A percentile compares a stretch with the other conserved stretches of the same genome.
Conservation (phyloP, 1,284 basidiomycete species). For the Inonotus obliquus region DNA sequence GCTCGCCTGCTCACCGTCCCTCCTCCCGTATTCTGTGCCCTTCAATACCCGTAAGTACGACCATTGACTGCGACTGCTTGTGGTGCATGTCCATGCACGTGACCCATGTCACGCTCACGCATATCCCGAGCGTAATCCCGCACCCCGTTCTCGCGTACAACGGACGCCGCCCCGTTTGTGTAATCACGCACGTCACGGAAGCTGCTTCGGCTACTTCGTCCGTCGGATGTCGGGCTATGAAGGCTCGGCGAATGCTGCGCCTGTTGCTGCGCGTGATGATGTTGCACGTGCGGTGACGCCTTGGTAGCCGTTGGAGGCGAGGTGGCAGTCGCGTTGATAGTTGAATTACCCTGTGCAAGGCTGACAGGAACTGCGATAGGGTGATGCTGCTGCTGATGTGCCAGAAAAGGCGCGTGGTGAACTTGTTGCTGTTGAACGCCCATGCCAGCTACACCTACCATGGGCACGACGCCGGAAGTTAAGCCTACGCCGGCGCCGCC, state of each 20-base stretch:
- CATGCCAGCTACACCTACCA: conserved; percentile 5
- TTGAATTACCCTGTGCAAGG: conserved; percentile 4
- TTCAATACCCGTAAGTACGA: conserved; percentile 16
- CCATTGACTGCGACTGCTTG: conserved; percentile 13
- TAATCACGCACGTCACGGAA: conserved; percentile 9
- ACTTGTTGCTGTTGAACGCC: conserved; percentile 12
- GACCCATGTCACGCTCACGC: conserved; percentile 12
- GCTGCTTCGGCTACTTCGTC: conserved; percentile 16
- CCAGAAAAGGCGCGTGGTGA: conserved; percentile 2
- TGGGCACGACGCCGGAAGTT: conserved; percentile 2
- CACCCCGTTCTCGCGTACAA: not conserved
- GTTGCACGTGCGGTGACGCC: conserved; percentile 9
- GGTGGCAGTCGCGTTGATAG: conserved; percentile 1
- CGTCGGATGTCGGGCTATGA: conserved; percentile 14
- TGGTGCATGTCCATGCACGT: conserved; percentile 11
- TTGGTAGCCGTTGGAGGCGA: conserved; percentile 5
- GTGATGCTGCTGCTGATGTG: conserved; percentile 17
- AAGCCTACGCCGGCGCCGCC: conserved; percentile 52
- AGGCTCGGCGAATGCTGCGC: not conserved
- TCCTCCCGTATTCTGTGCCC: not conserved
- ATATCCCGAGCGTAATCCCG: conserved; percentile 13
- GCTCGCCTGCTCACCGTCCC: not conserved
- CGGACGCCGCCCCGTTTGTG: not conserved
- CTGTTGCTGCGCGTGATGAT: not conserved
- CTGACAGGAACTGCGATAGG: conserved; percentile 12